Percentiles rank a stretch among this genome's conserved stretches.
These are phyloP conservation scores for Anthracocystis setariae DNA, from an alignment of 1,284 basidiomycete species.

Conservation along the genomic window DNA sequence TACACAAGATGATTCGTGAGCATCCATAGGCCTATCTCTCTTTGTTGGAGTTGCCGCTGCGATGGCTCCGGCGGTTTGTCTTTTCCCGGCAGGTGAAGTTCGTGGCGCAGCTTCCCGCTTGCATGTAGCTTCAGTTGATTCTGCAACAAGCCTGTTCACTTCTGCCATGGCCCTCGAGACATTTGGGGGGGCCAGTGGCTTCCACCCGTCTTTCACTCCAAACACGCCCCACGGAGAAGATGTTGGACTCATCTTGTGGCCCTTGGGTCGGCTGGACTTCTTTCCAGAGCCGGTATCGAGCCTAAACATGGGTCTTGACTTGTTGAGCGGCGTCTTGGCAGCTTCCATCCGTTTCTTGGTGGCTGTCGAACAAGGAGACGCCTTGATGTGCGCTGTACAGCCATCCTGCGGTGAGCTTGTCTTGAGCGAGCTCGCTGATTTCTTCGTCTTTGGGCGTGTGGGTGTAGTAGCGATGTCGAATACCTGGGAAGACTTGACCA, in stretches of 20 bases:
- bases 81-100: constrained; percentile 20
- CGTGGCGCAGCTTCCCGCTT: background rate
- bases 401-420: background rate
- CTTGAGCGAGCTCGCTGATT: constrained; percentile 13
- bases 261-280: constrained; percentile 35
- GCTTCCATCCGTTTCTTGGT: constrained; percentile 19
- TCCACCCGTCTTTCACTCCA: constrained; percentile 41
- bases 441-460: constrained; percentile 22
- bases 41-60: constrained; percentile 21
- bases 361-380: constrained; percentile 10
- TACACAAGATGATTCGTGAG: constrained; percentile 4
- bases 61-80: constrained; percentile 5
- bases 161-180: constrained; percentile 38
- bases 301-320: constrained; percentile 46
- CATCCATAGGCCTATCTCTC: constrained; percentile 8
- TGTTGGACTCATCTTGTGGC: constrained; percentile 39
- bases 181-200: constrained; percentile 37
- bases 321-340: constrained; percentile 30
- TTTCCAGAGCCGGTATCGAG: constrained; percentile 43
- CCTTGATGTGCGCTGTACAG: background rate
- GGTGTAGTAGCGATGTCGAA: constrained; percentile 20
- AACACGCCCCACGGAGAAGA: constrained; percentile 46
- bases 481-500: constrained; percentile 38
- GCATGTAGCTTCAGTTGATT: constrained; percentile 1
- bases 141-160: constrained; percentile 29